Evolutionary conservation across 2,329 filamentous ascomycete species (phyloP).

Genomic region (Fusarium cicatricum): DNA sequence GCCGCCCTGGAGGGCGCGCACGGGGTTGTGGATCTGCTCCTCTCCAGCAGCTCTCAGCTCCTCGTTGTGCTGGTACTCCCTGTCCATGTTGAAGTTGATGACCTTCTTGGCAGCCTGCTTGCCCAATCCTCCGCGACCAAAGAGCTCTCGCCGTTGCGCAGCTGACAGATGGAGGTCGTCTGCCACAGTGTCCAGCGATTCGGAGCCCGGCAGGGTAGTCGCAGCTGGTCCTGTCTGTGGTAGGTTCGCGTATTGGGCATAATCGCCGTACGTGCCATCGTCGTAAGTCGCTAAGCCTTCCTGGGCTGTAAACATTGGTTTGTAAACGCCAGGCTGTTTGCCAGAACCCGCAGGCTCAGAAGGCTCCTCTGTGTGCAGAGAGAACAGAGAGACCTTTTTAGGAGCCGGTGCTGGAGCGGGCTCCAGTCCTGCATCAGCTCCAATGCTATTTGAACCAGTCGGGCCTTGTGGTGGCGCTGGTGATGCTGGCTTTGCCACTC

Average conservation of each 20-base stretch:
- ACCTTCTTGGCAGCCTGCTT: constrained; percentile 62
- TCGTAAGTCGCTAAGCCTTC: constrained; percentile 30
- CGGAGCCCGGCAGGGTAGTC: constrained; percentile 43
- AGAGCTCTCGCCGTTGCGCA: constrained; percentile 81
- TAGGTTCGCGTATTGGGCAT: constrained; percentile 41
- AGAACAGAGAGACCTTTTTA: constrained; percentile 74
- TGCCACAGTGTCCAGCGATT: constrained; percentile 76
- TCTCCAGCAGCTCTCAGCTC: constrained; percentile 74
- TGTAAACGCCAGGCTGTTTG: constrained; percentile 51
- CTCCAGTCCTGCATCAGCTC: constrained; percentile 25
- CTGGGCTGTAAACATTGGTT: constrained; percentile 59
- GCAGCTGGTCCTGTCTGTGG: constrained; percentile 46
- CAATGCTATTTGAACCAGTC: constrained; percentile 27
- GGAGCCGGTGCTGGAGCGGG: constrained; percentile 18
- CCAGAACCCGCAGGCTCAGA: constrained; percentile 35
- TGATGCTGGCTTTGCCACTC: constrained; percentile 17
- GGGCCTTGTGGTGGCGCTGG: constrained; percentile 14
- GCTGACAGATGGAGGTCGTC: constrained; percentile 81
- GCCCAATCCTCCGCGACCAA: constrained; percentile 69
- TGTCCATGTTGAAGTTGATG: constrained; percentile 87
- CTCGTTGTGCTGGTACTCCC: constrained; percentile 88
- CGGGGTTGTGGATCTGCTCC: constrained; percentile 78
- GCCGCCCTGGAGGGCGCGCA: constrained; percentile 80
- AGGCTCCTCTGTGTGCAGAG: constrained; percentile 59
- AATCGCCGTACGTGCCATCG: constrained; percentile 43